phyloP scores from a whole-genome alignment of 352 stramenopile species.

The Phytopythium cucurbitacearum region DNA sequence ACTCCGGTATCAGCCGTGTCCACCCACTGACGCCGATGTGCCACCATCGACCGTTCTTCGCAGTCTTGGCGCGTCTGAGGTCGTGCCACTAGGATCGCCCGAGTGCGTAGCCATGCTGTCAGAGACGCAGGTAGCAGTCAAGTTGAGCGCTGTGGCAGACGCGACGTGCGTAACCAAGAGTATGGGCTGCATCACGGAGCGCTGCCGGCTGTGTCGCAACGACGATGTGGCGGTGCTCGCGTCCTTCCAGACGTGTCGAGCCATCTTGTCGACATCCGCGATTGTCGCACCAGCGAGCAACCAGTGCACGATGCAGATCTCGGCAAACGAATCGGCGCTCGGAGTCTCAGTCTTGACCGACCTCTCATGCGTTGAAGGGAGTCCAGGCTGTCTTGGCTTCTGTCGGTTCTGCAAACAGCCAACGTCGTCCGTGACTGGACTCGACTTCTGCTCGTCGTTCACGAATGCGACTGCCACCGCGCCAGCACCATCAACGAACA shows the following conservation, averaged over 20 bases:
- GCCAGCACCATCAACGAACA: not conserved
- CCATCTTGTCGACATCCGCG: not conserved
- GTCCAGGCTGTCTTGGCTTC: constrained; percentile 1
- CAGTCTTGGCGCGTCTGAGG: not conserved
- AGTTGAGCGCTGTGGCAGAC: constrained; percentile 4
- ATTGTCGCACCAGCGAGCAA: not conserved
- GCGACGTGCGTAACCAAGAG: constrained; percentile 1
- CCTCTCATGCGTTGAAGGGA: not conserved
- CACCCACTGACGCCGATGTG: not conserved
- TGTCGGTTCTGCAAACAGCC: constrained; percentile 10
- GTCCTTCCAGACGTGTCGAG: not conserved
- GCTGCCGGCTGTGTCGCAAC: constrained; percentile 1
- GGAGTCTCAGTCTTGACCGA: constrained; percentile 1
- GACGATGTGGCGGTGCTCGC: not conserved
- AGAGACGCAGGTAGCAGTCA: not conserved
- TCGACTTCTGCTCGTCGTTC: constrained; percentile 3
- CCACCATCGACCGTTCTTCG: not conserved
- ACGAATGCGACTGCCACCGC: no score
- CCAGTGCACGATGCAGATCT: not conserved
- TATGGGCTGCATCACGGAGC: constrained; percentile 4
- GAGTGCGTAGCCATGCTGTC: constrained; percentile 4
- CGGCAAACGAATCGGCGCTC: not conserved
- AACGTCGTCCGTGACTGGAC: constrained; percentile 1
- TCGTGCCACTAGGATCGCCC: not conserved
- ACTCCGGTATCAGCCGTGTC: constrained; percentile 9